phyloP scores from a whole-genome alignment of 2,329 filamentous ascomycete genomes.

The Fusarium algeriense region DNA sequence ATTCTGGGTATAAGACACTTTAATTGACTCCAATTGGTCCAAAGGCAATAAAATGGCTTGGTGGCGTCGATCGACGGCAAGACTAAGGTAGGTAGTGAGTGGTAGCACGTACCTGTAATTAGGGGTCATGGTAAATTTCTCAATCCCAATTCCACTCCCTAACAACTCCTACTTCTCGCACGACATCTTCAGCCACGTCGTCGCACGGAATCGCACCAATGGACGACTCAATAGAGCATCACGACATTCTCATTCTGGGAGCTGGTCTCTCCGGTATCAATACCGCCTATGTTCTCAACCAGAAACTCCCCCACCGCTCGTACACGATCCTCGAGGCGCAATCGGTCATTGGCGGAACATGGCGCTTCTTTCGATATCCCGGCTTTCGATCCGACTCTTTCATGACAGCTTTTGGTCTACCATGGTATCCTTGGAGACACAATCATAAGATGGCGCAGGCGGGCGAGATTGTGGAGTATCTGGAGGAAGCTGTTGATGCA shows the following conservation, averaged over 20 bases:
- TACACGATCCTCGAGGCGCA: constrained; percentile 78
- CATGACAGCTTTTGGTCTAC: constrained; percentile 72
- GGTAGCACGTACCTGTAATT: neutral
- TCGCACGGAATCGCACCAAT: constrained; percentile 20
- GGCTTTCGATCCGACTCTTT: constrained; percentile 77
- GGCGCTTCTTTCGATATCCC: constrained; percentile 82
- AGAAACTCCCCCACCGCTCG: constrained; percentile 64
- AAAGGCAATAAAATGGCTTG: neutral
- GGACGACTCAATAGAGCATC: constrained; percentile 40
- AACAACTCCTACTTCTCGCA: constrained; percentile 4
- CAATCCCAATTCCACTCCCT: constrained; percentile 9
- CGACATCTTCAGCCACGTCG: neutral
- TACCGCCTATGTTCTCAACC: constrained; percentile 74
- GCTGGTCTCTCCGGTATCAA: constrained; percentile 82
- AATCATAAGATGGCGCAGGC: constrained; percentile 64
- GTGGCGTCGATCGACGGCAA: neutral
- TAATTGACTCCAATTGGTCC: neutral
- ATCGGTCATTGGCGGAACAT: constrained; percentile 77
- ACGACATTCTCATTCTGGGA: constrained; percentile 74
- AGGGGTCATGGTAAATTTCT: neutral
- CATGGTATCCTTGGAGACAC: constrained; percentile 78
- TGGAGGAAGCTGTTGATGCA: constrained; percentile 63
- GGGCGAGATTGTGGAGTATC: constrained; percentile 64
- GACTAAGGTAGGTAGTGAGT: neutral
- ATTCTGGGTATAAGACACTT: neutral